phyloP scores from a whole-genome alignment of 805 yeast species.

The Candida andamanensis region DNA sequence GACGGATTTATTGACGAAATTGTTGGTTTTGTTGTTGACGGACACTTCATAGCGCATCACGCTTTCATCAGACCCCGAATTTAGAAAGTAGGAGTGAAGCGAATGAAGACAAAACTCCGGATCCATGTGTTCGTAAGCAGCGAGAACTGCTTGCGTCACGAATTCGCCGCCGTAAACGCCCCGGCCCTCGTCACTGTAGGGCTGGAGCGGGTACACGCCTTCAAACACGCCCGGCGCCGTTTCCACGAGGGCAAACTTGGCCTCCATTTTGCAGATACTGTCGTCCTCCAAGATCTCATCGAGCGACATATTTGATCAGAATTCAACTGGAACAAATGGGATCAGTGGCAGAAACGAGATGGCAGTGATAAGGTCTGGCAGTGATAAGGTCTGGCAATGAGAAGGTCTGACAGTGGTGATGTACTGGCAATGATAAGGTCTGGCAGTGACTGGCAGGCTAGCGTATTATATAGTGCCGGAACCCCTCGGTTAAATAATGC shows the following conservation, averaged over 20 bases:
- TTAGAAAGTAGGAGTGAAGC: slow-evolving; percentile 34
- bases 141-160: slow-evolving; percentile 30
- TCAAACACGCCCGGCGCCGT: slow-evolving; percentile 7
- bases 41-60: slow-evolving; percentile 28
- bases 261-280: too few relatives aligned
- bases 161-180: slow-evolving; percentile 42
- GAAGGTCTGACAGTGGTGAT: too few relatives aligned
- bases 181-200: slow-evolving; percentile 17
- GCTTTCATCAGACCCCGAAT: slow-evolving; percentile 25
- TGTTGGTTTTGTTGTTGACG: slow-evolving; percentile 26
- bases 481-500: too few relatives aligned
- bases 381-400: too few relatives aligned
- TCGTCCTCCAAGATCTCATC: too few relatives aligned
- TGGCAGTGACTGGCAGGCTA: too few relatives aligned
- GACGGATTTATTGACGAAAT: slow-evolving; percentile 28
- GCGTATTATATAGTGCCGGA: too few relatives aligned
- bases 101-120: slow-evolving; percentile 31
- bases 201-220: slow-evolving; percentile 19
- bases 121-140: slow-evolving; percentile 27
- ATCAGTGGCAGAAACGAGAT: too few relatives aligned
- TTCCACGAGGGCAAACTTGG: slow-evolving; percentile 12
- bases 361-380: too few relatives aligned
- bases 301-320: slow-evolving; percentile 5
- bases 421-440: too few relatives aligned
- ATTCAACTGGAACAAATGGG: too few relatives aligned